These are phyloP conservation scores for Seiridium unicorne DNA, from an alignment of 2,329 filamentous ascomycete genomes.

Conservation along the genomic window DNA sequence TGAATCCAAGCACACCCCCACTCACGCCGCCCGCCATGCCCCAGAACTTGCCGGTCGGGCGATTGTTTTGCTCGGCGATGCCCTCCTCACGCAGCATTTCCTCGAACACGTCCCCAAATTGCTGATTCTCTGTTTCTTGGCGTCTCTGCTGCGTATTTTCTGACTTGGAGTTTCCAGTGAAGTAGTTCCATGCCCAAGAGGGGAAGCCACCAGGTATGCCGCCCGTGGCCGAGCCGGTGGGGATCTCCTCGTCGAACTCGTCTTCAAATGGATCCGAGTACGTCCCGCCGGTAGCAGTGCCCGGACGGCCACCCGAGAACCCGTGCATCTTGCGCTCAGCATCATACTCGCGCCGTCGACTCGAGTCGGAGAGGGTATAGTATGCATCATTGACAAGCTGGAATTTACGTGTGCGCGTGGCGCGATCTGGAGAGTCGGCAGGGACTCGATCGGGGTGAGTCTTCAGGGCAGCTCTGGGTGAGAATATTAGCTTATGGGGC, in stretches of 20 bases:
- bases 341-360: slow-evolving; percentile 82
- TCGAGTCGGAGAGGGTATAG: slow-evolving; percentile 81
- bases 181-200: slow-evolving; percentile 76
- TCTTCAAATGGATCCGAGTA: slow-evolving; percentile 46
- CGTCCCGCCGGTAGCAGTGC: slow-evolving; percentile 35
- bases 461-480: slow-evolving; percentile 74
- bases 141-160: slow-evolving; percentile 34
- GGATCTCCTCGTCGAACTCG: slow-evolving; percentile 36
- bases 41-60: slow-evolving; percentile 78
- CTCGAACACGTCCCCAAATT: slow-evolving; percentile 87
- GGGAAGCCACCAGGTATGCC: slow-evolving; percentile 34
- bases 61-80: slow-evolving; percentile 68
- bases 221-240: slow-evolving; percentile 36
- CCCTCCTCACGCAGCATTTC: slow-evolving; percentile 87
- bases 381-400: slow-evolving; percentile 92
- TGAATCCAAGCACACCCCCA: slow-evolving; percentile 90
- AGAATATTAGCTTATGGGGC: background rate
- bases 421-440: slow-evolving; percentile 77
- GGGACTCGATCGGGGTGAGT: slow-evolving; percentile 92
- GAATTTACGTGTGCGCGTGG: slow-evolving; percentile 79
- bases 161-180: slow-evolving; percentile 38
- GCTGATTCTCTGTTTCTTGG: slow-evolving; percentile 65
- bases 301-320: slow-evolving; percentile 27
- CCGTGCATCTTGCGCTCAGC: slow-evolving; percentile 61
- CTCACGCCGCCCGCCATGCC: slow-evolving; percentile 79